Evolutionary conservation across 768 basidiomycete genomes (phyloP).

Genomic region (Nidularia pulvinata): DNA sequence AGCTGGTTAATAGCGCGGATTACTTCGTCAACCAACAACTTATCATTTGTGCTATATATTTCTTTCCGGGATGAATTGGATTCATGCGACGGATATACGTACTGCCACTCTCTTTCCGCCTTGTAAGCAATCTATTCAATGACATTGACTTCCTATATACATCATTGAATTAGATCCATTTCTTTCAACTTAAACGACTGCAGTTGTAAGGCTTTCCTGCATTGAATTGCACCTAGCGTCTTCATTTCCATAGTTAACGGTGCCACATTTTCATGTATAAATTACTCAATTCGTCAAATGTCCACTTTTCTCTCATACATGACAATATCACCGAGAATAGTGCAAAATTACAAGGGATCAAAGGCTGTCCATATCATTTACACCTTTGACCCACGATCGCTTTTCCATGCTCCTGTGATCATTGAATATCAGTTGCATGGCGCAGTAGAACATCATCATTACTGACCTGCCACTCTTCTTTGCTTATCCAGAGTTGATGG

Average conservation of each 20-base stretch:
- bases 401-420: constrained; percentile 73
- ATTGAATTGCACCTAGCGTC: constrained; percentile 1
- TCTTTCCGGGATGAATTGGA: constrained; percentile 6
- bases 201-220: not conserved
- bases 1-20: constrained; percentile 10
- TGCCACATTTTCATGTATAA: constrained; percentile 9
- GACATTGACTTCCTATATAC: too few relatives aligned
- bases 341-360: not conserved
- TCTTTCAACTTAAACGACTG: too few relatives aligned
- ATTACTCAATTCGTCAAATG: too few relatives aligned
- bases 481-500: constrained; percentile 96
- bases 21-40: constrained; percentile 6
- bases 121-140: too few relatives aligned
- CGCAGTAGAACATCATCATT: constrained; percentile 12
- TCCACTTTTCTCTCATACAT: too few relatives aligned
- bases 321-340: not conserved
- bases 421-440: too few relatives aligned
- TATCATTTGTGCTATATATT: constrained; percentile 20
- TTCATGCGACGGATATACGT: too few relatives aligned
- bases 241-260: constrained; percentile 3
- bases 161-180: too few relatives aligned
- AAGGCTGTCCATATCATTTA: constrained; percentile 46
- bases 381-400: constrained; percentile 84
- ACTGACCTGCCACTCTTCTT: constrained; percentile 86
- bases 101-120: too few relatives aligned